Conservation (phyloP, 2,329 filamentous ascomycete genomes). For the Aspergillus proliferans region DNA sequence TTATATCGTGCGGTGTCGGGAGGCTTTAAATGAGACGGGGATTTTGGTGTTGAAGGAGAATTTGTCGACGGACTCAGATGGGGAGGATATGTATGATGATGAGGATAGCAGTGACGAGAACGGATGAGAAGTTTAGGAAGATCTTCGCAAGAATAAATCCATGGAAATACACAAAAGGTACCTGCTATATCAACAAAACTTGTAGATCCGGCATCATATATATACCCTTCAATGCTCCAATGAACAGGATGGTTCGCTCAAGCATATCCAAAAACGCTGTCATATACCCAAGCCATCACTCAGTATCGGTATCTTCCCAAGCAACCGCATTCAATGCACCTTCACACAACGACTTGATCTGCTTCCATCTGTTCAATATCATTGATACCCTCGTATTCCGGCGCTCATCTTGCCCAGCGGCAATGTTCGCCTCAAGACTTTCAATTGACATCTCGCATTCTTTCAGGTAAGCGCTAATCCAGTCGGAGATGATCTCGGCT, state of each 20-base stretch:
- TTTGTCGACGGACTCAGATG: constrained; percentile 47
- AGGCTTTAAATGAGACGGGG: constrained; percentile 39
- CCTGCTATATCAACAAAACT: too few relatives aligned
- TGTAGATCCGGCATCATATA: too few relatives aligned
- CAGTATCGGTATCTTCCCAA: neutral
- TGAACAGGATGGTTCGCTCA: too few relatives aligned
- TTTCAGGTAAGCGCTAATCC: constrained; percentile 20
- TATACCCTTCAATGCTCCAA: too few relatives aligned
- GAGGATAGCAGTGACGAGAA: constrained; percentile 68
- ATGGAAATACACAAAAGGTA: too few relatives aligned
- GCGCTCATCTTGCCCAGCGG: neutral
- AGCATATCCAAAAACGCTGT: too few relatives aligned
- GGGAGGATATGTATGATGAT: constrained; percentile 66
- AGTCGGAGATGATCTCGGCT: constrained; percentile 17
- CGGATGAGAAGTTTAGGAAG: constrained; percentile 62
- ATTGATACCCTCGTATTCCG: constrained; percentile 11
- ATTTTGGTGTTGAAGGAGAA: constrained; percentile 78
- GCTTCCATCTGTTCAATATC: constrained; percentile 25
- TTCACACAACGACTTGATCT: constrained; percentile 24
- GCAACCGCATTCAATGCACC: constrained; percentile 7
- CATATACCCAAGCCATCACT: neutral
- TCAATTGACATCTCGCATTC: constrained; percentile 18
- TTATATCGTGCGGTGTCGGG: constrained; percentile 59
- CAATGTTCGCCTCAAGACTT: constrained; percentile 3
- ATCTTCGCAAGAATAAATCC: constrained; percentile 29